phyloP scores from a whole-genome alignment of 2,329 filamentous ascomycete species.

The Aspergillus sp. region DNA sequence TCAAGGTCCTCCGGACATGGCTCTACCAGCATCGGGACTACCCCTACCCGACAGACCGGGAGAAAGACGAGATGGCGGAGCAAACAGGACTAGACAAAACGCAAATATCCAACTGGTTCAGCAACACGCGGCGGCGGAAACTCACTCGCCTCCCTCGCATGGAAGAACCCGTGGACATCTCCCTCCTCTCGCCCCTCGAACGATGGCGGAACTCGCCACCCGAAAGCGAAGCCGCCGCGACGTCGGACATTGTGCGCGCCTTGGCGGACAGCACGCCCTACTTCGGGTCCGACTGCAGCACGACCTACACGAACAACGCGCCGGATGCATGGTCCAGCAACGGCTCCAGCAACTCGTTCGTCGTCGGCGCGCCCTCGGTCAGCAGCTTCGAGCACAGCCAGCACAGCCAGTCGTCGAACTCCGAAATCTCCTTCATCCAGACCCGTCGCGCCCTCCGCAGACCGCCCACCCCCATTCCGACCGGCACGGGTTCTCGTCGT shows the following conservation, averaged over 20 bases:
- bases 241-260: conserved; percentile 60
- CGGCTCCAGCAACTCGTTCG: conserved; percentile 47
- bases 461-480: conserved; percentile 11
- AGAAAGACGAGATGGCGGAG: conserved; percentile 72
- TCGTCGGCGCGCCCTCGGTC: conserved; percentile 48
- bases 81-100: conserved; percentile 74
- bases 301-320: conserved; percentile 13
- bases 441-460: conserved; percentile 1
- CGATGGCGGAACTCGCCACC: conserved; percentile 65
- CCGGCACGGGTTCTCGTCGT: conserved; percentile 4
- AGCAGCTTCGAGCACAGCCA: conserved; percentile 53
- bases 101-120: conserved; percentile 89
- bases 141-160: conserved; percentile 23
- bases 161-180: conserved; percentile 34
- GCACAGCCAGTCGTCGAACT: conserved; percentile 51
- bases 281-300: conserved; percentile 12
- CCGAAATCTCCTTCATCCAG: conserved; percentile 43
- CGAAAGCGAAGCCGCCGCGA: conserved; percentile 62
- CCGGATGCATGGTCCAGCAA: conserved; percentile 40
- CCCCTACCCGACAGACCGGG: conserved; percentile 80
- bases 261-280: conserved; percentile 39
- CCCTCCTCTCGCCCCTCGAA: conserved; percentile 59
- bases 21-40: conserved; percentile 72
- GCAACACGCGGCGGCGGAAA: conserved; percentile 72
- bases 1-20: conserved; percentile 78